phyloP scores from a whole-genome alignment of 805 yeast genomes.

The Ogataea pini region DNA sequence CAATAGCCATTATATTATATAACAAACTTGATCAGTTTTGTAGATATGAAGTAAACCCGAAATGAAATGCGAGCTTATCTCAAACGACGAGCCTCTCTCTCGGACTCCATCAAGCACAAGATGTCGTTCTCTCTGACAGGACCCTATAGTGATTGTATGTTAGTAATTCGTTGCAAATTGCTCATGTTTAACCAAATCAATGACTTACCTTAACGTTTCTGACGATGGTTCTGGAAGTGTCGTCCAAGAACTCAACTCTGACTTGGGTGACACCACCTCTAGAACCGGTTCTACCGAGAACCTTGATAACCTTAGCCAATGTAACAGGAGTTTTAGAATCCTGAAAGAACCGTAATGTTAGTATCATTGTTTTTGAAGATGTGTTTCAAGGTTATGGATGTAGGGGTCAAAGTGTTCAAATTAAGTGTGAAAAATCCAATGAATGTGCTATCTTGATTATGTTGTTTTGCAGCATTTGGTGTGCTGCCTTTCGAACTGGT shows the following conservation, averaged over 20 bases:
- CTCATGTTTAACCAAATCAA: background rate
- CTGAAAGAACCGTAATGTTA: slow-evolving; percentile 32
- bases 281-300: slow-evolving; percentile 99
- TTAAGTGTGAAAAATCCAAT: background rate
- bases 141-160: slow-evolving; percentile 43
- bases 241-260: slow-evolving; percentile 96
- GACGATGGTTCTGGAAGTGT: slow-evolving; percentile 92
- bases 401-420: no score
- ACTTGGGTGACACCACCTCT: slow-evolving; percentile 99
- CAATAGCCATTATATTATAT: slow-evolving; percentile 17
- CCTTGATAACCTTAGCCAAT: slow-evolving; percentile 99
- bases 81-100: slow-evolving; percentile 98
- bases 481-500: background rate
- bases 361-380: slow-evolving; percentile 10
- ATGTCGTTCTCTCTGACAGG: slow-evolving; percentile 98
- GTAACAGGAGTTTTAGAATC: slow-evolving; percentile 88
- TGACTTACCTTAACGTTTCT: slow-evolving; percentile 77
- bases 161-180: slow-evolving; percentile 9
- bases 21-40: slow-evolving; percentile 10
- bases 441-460: background rate
- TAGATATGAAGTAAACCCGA: slow-evolving; percentile 9
- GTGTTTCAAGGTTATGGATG: no score
- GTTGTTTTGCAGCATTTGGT: background rate
- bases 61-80: slow-evolving; percentile 48
- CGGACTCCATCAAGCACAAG: slow-evolving; percentile 99